These are phyloP conservation scores for Solanum clarkiae DNA, from an alignment of 257 asterid genomes.

Conservation along the genomic window DNA sequence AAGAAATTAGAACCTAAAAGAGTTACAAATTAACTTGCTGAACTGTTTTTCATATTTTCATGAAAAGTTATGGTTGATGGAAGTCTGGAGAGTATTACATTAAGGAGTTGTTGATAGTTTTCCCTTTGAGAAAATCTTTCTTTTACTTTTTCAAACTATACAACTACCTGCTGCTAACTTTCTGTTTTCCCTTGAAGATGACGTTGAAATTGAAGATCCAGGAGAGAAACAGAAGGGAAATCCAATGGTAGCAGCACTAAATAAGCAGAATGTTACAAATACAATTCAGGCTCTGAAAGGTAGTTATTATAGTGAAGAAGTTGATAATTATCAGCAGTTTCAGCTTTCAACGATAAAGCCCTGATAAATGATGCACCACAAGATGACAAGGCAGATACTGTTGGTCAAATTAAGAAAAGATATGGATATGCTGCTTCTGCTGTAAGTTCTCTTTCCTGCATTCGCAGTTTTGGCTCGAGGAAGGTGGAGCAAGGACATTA, in stretches of 20 bases:
- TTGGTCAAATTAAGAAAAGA: constrained; percentile 84
- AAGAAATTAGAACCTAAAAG: not conserved
- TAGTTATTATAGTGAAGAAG: not conserved
- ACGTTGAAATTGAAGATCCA: constrained; percentile 70
- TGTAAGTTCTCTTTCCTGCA: constrained; percentile 25
- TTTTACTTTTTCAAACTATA: not conserved
- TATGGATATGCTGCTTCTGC: constrained; percentile 64
- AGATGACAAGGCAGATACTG: constrained; percentile 46
- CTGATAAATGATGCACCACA: constrained; percentile 30
- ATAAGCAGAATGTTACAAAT: constrained; percentile 52
- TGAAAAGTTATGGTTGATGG: not conserved
- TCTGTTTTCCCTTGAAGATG: constrained; percentile 30
- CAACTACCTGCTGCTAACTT: not conserved
- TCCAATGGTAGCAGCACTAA: constrained; percentile 53
- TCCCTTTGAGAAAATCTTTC: not conserved
- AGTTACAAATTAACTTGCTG: not conserved
- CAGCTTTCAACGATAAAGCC: constrained; percentile 26
- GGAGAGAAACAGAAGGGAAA: constrained; percentile 60
- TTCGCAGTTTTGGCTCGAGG: not conserved
- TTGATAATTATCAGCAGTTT: not conserved
- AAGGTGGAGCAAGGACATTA: not conserved
- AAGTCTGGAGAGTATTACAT: not conserved
- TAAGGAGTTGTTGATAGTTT: not conserved
- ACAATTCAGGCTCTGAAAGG: constrained; percentile 78
- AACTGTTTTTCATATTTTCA: not conserved